Evolutionary conservation across 139 green algal species (phyloP), one percentile per base, ranked within the genome.

Genomic region (Gonium pectorale): DNA sequence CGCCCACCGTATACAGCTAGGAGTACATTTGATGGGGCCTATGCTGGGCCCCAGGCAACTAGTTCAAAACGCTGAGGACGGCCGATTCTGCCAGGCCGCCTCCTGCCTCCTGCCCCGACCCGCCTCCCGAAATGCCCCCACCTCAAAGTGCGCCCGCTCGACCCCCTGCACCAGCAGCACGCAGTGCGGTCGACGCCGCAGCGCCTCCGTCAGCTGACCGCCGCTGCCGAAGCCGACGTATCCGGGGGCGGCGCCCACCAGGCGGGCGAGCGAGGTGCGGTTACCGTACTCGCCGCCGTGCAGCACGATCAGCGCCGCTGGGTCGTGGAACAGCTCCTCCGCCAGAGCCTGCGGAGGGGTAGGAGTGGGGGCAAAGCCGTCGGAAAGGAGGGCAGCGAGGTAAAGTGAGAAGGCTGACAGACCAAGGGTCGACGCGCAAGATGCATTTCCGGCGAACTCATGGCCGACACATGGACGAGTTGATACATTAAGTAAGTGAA

Each of bases 161-260:
- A 77, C 35, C 29, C 89, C 87, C 54, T 87, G 69, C 68, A 93
- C 68, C 80, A 93, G 66, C 68, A 93, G 44, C 38, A 91, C 67
- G 64, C 81, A 74, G 59, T 89, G 82, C 0, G 89, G 89, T 7
- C 84, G 80, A n/a, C 81, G 68, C 49, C 87, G 59, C 31, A 93
- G 64, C 13, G 84, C 80, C 59, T 90, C 87, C n/a, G 83, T 89
- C n/a, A 93, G 85, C 68, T 59, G 52, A 1, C 93, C 92, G 24
- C 92, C 90, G 43, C 94, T 86, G 29, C 92, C 90, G 63, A 92
- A 94, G 60, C 94, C 94, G 26, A 97, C 88, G 74, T 95, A 97
- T 4, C 95, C 94, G 9, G 95, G 95, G 0, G 95, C 94, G 1
- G 95, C 93, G 31, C 95, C 95, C 67, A 98, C 90, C 77, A 98